These are phyloP conservation scores for Chaetomium strumarium DNA, from an alignment of 2,329 filamentous ascomycete species.

Conservation along the genomic window DNA sequence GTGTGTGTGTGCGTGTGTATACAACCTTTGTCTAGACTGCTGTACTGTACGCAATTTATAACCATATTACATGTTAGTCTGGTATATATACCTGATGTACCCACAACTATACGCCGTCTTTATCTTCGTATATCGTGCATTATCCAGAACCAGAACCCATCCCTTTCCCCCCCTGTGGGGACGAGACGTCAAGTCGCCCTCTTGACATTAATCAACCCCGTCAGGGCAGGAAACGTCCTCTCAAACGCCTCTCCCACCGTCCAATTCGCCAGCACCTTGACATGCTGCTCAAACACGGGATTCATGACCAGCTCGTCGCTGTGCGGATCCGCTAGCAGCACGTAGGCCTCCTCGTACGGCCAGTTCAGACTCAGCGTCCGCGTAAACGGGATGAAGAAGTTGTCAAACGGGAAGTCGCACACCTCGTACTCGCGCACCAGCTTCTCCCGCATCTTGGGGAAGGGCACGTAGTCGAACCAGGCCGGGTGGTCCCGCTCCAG, in stretches of 20 bases:
- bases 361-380: slow-evolving; percentile 72
- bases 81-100: too few relatives aligned
- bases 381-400: slow-evolving; percentile 80
- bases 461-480: slow-evolving; percentile 80
- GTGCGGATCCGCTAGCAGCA: slow-evolving; percentile 54
- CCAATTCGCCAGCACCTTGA: slow-evolving; percentile 75
- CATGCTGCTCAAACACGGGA: slow-evolving; percentile 76
- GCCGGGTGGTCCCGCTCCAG: slow-evolving; percentile 62
- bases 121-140: too few relatives aligned
- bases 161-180: neutral
- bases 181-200: neutral
- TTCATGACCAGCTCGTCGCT: slow-evolving; percentile 70
- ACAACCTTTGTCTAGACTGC: too few relatives aligned
- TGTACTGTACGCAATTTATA: too few relatives aligned
- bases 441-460: slow-evolving; percentile 67
- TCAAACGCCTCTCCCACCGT: slow-evolving; percentile 65
- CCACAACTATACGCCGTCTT: too few relatives aligned
- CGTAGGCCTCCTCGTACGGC: slow-evolving; percentile 71
- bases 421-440: slow-evolving; percentile 48
- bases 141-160: neutral
- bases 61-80: too few relatives aligned
- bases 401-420: slow-evolving; percentile 59
- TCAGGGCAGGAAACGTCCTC: slow-evolving; percentile 55
- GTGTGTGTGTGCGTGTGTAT: too few relatives aligned
- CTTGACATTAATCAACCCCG: slow-evolving; percentile 38